Percentiles rank a stretch among this genome's conserved stretches.
These are phyloP conservation scores for Cryptosporidium parvum DNA, from an alignment of 169 alveolate genomes.

Conservation along the genomic window DNA sequence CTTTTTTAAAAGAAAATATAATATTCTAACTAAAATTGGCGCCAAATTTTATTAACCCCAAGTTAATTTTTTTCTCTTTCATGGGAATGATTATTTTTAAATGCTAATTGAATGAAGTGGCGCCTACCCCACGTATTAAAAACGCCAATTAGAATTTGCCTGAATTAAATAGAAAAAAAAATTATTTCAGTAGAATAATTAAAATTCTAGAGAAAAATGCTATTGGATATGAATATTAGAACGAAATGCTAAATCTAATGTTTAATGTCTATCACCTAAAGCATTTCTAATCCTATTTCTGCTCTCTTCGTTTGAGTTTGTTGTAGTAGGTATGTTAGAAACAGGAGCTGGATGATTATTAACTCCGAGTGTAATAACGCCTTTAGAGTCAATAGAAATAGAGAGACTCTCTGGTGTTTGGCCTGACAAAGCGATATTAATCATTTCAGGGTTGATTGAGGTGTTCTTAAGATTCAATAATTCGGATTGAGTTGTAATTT, in stretches of 20 bases:
- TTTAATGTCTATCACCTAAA: slow-evolving; percentile 36
- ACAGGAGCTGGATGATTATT: slow-evolving; percentile 19
- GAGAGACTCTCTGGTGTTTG: slow-evolving; percentile 65
- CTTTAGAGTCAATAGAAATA: slow-evolving; percentile 69
- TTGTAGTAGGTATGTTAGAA: not conserved
- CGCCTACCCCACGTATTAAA: not conserved
- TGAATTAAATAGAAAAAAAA: no score
- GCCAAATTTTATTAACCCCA: not conserved
- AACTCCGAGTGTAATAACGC: slow-evolving; percentile 61
- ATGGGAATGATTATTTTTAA: no score
- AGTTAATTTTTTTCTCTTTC: not conserved
- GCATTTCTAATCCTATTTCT: slow-evolving; percentile 62
- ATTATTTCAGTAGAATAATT: not conserved
- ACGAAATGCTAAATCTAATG: not conserved
- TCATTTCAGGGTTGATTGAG: slow-evolving; percentile 49
- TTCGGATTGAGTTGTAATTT: not conserved
- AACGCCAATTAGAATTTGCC: not conserved
- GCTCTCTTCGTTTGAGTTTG: slow-evolving; percentile 25
- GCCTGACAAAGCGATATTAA: slow-evolving; percentile 54
- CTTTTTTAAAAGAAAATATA: no score
- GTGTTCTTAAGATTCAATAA: not conserved
- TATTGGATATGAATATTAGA: not conserved
- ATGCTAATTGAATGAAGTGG: not conserved
- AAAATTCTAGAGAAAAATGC: not conserved
- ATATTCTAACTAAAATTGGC: not conserved